Base-by-base conservation (phyloP, 371 early-diverging fungal genomes). In the Mucor lusitanicus region DNA sequence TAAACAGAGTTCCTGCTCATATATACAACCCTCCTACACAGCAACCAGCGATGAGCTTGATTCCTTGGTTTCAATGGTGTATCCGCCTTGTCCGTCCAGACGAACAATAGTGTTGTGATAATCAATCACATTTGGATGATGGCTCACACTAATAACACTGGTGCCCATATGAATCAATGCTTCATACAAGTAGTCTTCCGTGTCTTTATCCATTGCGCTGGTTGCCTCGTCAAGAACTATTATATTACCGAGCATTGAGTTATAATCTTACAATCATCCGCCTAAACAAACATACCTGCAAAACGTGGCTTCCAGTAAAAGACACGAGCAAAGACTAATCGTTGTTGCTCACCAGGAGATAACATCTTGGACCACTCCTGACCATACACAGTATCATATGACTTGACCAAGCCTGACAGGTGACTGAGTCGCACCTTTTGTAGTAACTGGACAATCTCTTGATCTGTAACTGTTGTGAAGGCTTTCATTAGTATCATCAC, bases 261-360 rank as follows among this genome's bases (percentile, higher is more conserved):
- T 13, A 13, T 8, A 27, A 9, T 27, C 53, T n/a, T 37, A n/a
- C 8, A 33, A 11, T 27, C 25, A 39, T 0, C 19, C n/a, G n/a
- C n/a, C n/a, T n/a, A n/a, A 19, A 37, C 48, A 35, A 35, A 12
- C 69, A 66, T 86, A 86, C 88, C 79, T 50, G 91, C 91, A 84
- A 91, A 92, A 27, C 69, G 58, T 1, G 93, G 94, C 8, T 77
- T 73, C 73, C 86, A 84, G 62, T 85, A 88, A 65, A 94, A 80
- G 6, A 91, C 65, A 21, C 94, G 80, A 6, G 90, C 90, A 77
- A 92, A 83, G 3, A 90, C 85, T 48, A 94, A 67, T 32, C 85
- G 82, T 63, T 94, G 93, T 67, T 87, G 87, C 73, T 94, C 93
- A 56, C 94, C 93, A 15, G 94, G 93, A 7, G 92, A 92, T 37